A percentile compares a stretch with the other conserved stretches of the same genome.
phyloP scores from a whole-genome alignment of 2,329 filamentous ascomycete species.

The Talaromyces sp. region DNA sequence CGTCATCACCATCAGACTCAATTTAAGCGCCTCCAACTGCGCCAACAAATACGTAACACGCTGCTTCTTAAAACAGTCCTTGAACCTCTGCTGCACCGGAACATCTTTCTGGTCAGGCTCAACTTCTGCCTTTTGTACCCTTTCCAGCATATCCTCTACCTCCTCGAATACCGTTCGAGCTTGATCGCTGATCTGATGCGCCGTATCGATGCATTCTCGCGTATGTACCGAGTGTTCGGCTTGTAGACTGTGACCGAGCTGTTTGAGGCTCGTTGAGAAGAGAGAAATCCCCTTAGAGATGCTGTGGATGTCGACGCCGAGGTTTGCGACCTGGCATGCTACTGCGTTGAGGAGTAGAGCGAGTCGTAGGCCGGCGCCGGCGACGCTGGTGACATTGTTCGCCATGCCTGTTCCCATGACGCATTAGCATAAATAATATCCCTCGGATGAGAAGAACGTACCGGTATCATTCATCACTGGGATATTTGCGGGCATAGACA shows the following conservation, averaged over 20 bases:
- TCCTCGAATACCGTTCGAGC: conserved; percentile 42
- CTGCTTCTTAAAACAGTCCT: conserved; percentile 44
- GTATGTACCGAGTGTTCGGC: conserved; percentile 33
- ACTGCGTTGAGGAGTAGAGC: conserved; percentile 45
- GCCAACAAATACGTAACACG: conserved; percentile 44
- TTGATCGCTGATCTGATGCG: conserved; percentile 41
- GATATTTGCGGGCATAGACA: conserved; percentile 2
- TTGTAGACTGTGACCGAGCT: conserved; percentile 37
- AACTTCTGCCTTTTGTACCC: conserved; percentile 30
- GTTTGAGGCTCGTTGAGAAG: conserved; percentile 42
- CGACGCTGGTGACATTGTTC: conserved; percentile 26
- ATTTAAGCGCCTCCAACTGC: conserved; percentile 42
- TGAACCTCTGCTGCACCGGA: conserved; percentile 38
- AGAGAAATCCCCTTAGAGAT: conserved; percentile 45
- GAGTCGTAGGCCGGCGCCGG: conserved; percentile 39
- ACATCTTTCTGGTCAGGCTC: conserved; percentile 25
- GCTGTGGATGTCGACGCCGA: conserved; percentile 42
- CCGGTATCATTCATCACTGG: conserved; percentile 8
- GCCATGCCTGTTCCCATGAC: not conserved
- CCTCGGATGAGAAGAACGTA: not conserved
- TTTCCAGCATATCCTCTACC: conserved; percentile 43
- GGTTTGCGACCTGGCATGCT: conserved; percentile 41
- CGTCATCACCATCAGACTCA: conserved; percentile 42
- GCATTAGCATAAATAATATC: not conserved
- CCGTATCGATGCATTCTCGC: conserved; percentile 35